Conservation (phyloP, 768 basidiomycete genomes). For the Mycena alexandri region DNA sequence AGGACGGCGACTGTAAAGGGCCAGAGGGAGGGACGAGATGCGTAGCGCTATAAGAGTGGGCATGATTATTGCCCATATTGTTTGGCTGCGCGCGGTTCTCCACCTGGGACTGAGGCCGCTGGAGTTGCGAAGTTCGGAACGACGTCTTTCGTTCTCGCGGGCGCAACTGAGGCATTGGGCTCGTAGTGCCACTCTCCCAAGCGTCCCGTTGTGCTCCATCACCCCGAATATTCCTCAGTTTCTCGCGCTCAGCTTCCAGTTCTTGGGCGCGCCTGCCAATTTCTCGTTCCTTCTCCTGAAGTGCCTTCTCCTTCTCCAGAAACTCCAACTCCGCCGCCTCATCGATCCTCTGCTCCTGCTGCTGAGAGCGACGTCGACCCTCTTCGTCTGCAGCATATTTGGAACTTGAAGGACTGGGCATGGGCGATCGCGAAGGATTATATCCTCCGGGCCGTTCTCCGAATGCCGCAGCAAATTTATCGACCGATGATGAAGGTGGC, state of each 20-base stretch:
- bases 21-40: constrained; percentile 55
- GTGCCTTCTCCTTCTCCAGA: constrained; percentile 66
- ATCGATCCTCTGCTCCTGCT: constrained; percentile 52
- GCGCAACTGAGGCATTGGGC: constrained; percentile 36
- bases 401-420: constrained; percentile 32
- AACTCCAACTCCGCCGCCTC: constrained; percentile 67
- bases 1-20: constrained; percentile 42
- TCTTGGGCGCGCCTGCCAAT: constrained; percentile 66
- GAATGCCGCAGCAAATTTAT: constrained; percentile 34
- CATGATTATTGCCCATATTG: constrained; percentile 24
- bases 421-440: constrained; percentile 25
- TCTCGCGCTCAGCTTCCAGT: constrained; percentile 67
- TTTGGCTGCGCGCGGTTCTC: constrained; percentile 20
- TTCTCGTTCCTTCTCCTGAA: constrained; percentile 67
- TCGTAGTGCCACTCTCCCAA: constrained; percentile 26
- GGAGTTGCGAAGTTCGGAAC: constrained; percentile 39
- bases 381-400: constrained; percentile 44
- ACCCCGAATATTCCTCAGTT: constrained; percentile 53
- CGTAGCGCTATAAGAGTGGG: constrained; percentile 56
- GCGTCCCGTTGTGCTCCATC: constrained; percentile 39
- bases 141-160: constrained; percentile 34
- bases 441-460: constrained; percentile 33
- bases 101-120: constrained; percentile 44
- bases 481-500: constrained; percentile 35
- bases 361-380: constrained; percentile 49